Percentiles rank a stretch among this genome's conserved stretches.
Conservation (phyloP, 805 yeast genomes). For the Wickerhamomyces tratensis region DNA sequence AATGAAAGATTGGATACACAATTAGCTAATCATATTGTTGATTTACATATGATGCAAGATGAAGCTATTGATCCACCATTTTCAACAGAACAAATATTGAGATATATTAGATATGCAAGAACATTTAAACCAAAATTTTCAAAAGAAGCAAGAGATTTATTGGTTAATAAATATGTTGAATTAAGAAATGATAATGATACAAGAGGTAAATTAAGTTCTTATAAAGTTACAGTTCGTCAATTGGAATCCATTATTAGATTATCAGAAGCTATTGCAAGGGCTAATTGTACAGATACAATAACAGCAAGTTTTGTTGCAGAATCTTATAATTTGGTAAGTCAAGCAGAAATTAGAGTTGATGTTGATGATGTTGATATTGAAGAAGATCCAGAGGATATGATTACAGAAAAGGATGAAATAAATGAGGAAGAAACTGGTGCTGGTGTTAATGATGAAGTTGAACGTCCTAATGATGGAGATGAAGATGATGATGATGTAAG, state of each 20-base stretch:
- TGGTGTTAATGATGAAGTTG: constrained; percentile 9
- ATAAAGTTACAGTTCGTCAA: constrained; percentile 95
- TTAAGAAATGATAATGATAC: constrained; percentile 85
- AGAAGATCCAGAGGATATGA: constrained; percentile 35
- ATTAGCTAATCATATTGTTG: constrained; percentile 87
- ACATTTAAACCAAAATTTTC: constrained; percentile 89
- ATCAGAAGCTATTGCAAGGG: constrained; percentile 94
- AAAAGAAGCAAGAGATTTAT: constrained; percentile 63
- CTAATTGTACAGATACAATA: constrained; percentile 86
- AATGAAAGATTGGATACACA: constrained; percentile 85
- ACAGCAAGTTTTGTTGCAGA: constrained; percentile 83
- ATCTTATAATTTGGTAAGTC: constrained; percentile 83
- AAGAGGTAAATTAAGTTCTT: constrained; percentile 76
- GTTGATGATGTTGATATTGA: constrained; percentile 85
- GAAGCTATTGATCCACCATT: constrained; percentile 86
- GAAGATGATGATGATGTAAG: neutral
- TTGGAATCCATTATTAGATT: constrained; percentile 88
- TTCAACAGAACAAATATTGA: constrained; percentile 75
- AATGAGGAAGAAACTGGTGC: constrained; percentile 15
- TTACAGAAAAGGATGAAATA: constrained; percentile 8
- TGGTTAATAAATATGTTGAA: constrained; percentile 76
- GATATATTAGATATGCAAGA: constrained; percentile 86
- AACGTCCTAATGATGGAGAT: constrained; percentile 4
- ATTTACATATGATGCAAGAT: constrained; percentile 84
- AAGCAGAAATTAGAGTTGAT: constrained; percentile 88